Evolutionary conservation across 2,329 filamentous ascomycete genomes (phyloP).

Genomic region (Myriosclerotinia scirpicola): DNA sequence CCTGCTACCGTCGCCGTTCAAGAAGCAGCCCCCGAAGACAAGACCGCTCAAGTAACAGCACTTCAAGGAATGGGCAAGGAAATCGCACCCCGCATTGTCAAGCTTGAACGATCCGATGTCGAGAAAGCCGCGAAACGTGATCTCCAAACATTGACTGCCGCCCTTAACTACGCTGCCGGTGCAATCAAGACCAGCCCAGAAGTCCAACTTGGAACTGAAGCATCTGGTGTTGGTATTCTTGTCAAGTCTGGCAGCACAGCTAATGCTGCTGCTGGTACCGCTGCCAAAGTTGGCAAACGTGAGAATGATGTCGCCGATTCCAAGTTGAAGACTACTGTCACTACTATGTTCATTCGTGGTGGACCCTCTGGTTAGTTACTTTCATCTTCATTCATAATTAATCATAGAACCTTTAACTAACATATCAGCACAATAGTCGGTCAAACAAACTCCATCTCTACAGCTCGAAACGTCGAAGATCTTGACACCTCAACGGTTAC

Average conservation of each 20-base stretch:
- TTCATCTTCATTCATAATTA: not conserved
- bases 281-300: slow-evolving; percentile 21
- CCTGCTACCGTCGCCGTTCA: slow-evolving; percentile 18
- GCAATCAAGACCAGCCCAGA: slow-evolving; percentile 49
- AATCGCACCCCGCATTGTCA: slow-evolving; percentile 23
- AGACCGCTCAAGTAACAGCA: slow-evolving; percentile 20
- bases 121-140: slow-evolving; percentile 44
- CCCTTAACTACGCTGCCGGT: slow-evolving; percentile 49
- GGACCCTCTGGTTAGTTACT: slow-evolving; percentile 31
- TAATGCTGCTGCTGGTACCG: slow-evolving; percentile 5
- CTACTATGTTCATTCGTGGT: slow-evolving; percentile 38
- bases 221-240: slow-evolving; percentile 37
- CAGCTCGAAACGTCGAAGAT: slow-evolving; percentile 24
- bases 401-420: slow-evolving; percentile 3
- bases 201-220: slow-evolving; percentile 50
- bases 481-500: slow-evolving; percentile 18
- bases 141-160: slow-evolving; percentile 49
- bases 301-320: slow-evolving; percentile 21
- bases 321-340: slow-evolving; percentile 38
- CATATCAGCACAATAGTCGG: slow-evolving; percentile 10
- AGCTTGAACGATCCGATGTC: slow-evolving; percentile 13
- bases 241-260: slow-evolving; percentile 7
- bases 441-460: slow-evolving; percentile 21
- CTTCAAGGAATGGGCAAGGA: slow-evolving; percentile 24
- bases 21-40: slow-evolving; percentile 20